phyloP scores from a whole-genome alignment of 805 yeast species.

The Wickerhamiella musiphila region DNA sequence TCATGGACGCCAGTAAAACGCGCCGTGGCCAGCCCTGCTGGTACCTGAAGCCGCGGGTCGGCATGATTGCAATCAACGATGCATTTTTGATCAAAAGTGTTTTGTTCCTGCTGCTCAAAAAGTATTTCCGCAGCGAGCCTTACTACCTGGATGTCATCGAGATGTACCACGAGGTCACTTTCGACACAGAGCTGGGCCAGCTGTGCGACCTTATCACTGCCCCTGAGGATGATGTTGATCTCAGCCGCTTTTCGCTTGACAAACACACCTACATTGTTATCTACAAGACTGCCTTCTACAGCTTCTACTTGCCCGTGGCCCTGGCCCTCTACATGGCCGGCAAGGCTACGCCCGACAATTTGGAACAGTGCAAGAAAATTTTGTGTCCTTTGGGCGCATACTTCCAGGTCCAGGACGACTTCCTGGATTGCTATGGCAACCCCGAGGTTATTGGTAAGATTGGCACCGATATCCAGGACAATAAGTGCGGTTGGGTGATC shows the following conservation, averaged over 20 bases:
- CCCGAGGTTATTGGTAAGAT: slow-evolving; percentile 96
- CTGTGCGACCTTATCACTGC: slow-evolving; percentile 89
- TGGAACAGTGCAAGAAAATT: slow-evolving; percentile 74
- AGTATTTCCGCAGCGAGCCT: slow-evolving; percentile 62
- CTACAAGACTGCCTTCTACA: slow-evolving; percentile 93
- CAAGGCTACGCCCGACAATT: slow-evolving; percentile 45
- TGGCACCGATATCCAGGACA: slow-evolving; percentile 96
- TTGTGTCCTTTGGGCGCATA: slow-evolving; percentile 93
- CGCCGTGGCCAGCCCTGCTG: slow-evolving; percentile 99
- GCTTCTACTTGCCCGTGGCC: slow-evolving; percentile 94
- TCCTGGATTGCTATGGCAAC: slow-evolving; percentile 89
- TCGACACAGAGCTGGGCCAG: slow-evolving; percentile 96
- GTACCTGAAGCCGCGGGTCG: slow-evolving; percentile 66
- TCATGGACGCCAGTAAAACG: slow-evolving; percentile 93
- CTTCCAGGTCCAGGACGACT: slow-evolving; percentile 97
- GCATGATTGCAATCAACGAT: slow-evolving; percentile 91
- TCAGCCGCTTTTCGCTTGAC: slow-evolving; percentile 65
- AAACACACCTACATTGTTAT: slow-evolving; percentile 92
- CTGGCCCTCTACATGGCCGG: slow-evolving; percentile 92
- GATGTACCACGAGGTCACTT: slow-evolving; percentile 90
- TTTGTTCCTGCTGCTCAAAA: slow-evolving; percentile 74
- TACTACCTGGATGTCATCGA: slow-evolving; percentile 85
- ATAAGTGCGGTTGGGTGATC: slow-evolving; percentile 95
- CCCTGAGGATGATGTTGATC: slow-evolving; percentile 86
- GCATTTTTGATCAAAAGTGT: slow-evolving; percentile 94